Base-by-base conservation (phyloP, 2,329 filamentous ascomycete species). In the Apiospora rasikravindrae region DNA sequence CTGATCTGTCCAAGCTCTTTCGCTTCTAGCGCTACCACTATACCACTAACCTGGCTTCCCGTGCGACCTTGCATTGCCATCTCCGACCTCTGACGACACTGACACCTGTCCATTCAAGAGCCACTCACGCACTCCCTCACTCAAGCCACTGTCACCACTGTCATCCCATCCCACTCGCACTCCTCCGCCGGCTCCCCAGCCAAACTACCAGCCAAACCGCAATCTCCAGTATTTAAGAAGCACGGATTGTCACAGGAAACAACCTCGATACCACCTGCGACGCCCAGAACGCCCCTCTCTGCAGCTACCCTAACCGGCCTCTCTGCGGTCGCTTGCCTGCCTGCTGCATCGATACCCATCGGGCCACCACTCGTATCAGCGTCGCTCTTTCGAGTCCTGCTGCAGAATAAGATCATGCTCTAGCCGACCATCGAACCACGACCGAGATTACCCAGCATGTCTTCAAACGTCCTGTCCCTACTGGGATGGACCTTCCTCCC, bases 401-500 rank as follows among this genome's bases (percentile, higher is more conserved):
- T 26, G 16, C 29, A 45, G 51, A 33, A 40, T 40, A 45, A 69
- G 33, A 70, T 16, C 37, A 70, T 66, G 51, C 24, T 66, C 40
- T 66, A 64, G 53, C 22, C 29, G 14, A 24, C 68, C 44, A 40
- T 49, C 42, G 42, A 69, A 45, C 68, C 45, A 40, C 68, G 42
- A 45, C 47, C 26, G 22, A 33, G 37, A 69, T 51, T 66, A 10
- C 40, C 61, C 72, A 77, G 70, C 24, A 89, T 89, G 88, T 87
- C 88, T 29, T 79, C 72, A 44, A 81, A 84, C 70, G 76, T 88
- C 69, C 81, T 90, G 69, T 88, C 88, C 72, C 81, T 90, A 61
- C 71, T 89, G 76, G 88, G 87, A 77, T 90, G 88, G 88, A 83
- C 83, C 73, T 89, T 90, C 77, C 84, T 90, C 68, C 88, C 88